Evolutionary conservation across 1,139 yeast species (phyloP).

Genomic region (Pichia terricola): DNA sequence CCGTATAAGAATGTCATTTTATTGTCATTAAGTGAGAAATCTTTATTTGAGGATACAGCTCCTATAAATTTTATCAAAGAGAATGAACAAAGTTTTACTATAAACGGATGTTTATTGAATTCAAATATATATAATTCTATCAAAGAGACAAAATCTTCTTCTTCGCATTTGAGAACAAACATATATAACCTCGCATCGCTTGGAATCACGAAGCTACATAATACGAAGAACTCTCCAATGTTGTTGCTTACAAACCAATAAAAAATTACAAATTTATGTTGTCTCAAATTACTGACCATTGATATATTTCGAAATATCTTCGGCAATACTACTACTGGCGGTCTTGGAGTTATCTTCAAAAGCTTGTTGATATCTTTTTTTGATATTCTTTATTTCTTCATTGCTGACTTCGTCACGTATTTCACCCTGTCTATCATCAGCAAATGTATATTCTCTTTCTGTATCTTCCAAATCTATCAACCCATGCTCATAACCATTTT

Average conservation of each 20-base stretch:
- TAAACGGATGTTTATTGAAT: too few relatives aligned
- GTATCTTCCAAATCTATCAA: conserved; percentile 43
- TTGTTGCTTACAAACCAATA: too few relatives aligned
- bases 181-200: conserved; percentile 16
- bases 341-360: conserved; percentile 53
- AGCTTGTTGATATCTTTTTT: conserved; percentile 64
- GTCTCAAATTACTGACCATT: not conserved
- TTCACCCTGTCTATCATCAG: conserved; percentile 60
- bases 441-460: conserved; percentile 65
- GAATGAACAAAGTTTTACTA: too few relatives aligned
- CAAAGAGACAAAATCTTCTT: too few relatives aligned
- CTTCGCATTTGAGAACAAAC: conserved; percentile 6
- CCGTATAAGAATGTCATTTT: too few relatives aligned
- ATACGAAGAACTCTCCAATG: too few relatives aligned
- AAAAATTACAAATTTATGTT: too few relatives aligned
- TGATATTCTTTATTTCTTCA: conserved; percentile 36
- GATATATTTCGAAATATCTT: conserved; percentile 59
- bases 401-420: conserved; percentile 29
- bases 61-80: too few relatives aligned
- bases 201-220: conserved; percentile 14
- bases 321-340: conserved; percentile 59
- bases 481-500: conserved; percentile 34
- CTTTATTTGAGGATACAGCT: too few relatives aligned
- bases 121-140: too few relatives aligned
- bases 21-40: too few relatives aligned